Base-by-base conservation (phyloP, 148 eudicot genomes). In the Rhododendron ferrugineum region DNA sequence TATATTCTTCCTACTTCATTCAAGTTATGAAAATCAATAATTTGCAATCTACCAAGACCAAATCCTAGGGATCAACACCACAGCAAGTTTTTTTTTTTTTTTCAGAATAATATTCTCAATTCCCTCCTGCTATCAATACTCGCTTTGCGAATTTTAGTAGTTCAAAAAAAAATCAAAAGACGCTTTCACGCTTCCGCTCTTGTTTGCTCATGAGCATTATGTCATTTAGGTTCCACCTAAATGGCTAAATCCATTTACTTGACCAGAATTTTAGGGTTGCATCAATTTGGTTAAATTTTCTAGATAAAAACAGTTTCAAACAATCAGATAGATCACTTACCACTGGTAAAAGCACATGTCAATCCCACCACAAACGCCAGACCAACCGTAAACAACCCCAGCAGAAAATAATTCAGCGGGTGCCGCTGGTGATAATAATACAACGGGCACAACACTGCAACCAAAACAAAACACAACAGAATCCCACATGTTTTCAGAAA, bases 401-500 rank as follows among this genome's bases (percentile, higher is more conserved):
- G 94, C 23, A 92, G 88, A 16, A 92, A 0, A 70, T 72, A 89
- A 74, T 92, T 92, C 87, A 85, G 56, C 20, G 94, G 94, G 68
- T 92, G 91, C 60, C 66, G 73, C 89, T 91, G 89, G 80, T 87
- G 84, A 54, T 86, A 92, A 78, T 82, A 88, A 52, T 84, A 88
- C 87, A 92, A 87, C 60, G 91, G 94, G 14, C 88, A 87, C 91
- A 92, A 8, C 15, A 85, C 94, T 92, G 90, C 87, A 87, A 70
- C 62, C 11, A 50, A 18, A 79, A 16, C 11, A 26, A 79, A 11
- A 11, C 3, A 16, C 6, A 9, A 42, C 15, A 10, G 34, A 44
- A 44, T 44, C 47, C 7, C 47, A 6, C 47, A 44, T 44, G 49
- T 46, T 40, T 6, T 2, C 54, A 77, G 42, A 78, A 6, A 16